Conservation (phyloP, 2,329 filamentous ascomycete species). For the Neurospora crassa region DNA sequence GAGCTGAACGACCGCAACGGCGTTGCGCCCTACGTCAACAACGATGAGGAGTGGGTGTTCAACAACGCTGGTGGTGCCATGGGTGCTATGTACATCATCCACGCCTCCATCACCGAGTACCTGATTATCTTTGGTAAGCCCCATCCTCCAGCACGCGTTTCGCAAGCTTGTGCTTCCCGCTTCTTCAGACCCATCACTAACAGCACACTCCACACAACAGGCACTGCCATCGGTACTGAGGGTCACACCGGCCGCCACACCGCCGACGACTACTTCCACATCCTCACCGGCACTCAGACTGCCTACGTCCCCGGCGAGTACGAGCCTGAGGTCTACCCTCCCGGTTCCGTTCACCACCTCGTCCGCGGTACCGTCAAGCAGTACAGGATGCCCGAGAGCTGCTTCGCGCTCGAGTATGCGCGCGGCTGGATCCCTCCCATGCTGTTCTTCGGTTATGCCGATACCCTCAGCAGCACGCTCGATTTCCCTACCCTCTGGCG, state of each 20-base stretch:
- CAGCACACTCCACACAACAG: conserved; percentile 15
- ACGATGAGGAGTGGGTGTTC: conserved; percentile 76
- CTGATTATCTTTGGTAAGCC: conserved; percentile 67
- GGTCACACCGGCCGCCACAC: conserved; percentile 84
- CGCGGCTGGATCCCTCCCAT: conserved; percentile 88
- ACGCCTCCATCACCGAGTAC: conserved; percentile 82
- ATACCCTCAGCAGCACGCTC: conserved; percentile 69
- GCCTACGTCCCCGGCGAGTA: conserved; percentile 63
- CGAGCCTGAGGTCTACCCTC: conserved; percentile 58
- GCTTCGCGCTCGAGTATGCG: conserved; percentile 77
- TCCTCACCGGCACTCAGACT: conserved; percentile 67
- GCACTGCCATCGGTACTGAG: conserved; percentile 74
- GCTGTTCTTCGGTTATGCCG: conserved; percentile 82
- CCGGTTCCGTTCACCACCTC: conserved; percentile 64
- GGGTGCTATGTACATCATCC: conserved; percentile 85
- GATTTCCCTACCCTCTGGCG: conserved; percentile 79
- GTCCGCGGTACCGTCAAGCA: conserved; percentile 65
- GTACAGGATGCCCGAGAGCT: conserved; percentile 68
- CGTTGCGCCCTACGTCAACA: conserved; percentile 48
- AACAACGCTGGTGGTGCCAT: conserved; percentile 89
- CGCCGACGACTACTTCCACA: conserved; percentile 91
- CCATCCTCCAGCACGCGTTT: not conserved
- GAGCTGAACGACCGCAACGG: conserved; percentile 51
- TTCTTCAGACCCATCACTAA: conserved; percentile 8
- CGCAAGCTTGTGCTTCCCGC: not conserved